Evolutionary conservation across 2,329 filamentous ascomycete species (phyloP), one percentile per base, ranked within the genome.

Genomic region (Fusarium albidum): DNA sequence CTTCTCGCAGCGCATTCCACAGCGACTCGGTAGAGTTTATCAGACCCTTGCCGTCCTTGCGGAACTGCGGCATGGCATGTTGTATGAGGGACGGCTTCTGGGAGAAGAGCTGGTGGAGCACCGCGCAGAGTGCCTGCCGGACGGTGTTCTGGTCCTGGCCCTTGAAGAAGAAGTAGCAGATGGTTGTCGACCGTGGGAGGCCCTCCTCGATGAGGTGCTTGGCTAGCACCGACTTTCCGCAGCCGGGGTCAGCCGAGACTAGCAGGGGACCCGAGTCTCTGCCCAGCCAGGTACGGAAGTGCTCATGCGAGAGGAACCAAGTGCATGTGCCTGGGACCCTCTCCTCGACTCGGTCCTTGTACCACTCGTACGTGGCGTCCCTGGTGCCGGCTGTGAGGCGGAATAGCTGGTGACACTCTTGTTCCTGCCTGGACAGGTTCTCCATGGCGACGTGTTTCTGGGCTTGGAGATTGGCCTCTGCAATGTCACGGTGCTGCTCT

Each of bases 91-190:
- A 29, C 1, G 65, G 68, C 8, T 68, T 68, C 3, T 68, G 52
- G 6, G 49, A 58, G 42, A 77, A 75, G 1, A 78, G 58, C 34
- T 78, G 71, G 40, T 77, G 74, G 9, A 78, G 65, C 5, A 78
- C 6, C 1, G 74, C 73, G 42, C 71, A 77, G 10, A 77, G 64
- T 0, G 71, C 74, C 52, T 73, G 68, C 1, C 52, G 26, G 14
- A 68, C 48, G 0, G 58, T 75, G 21, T 74, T 70, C 39, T 77
- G 73, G 34, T 71, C 65, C 49, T 70, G 49, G 25, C 73, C 70
- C 50, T 76, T 76, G 56, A 21, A 78, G 44, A 79, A 79, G 52
- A 77, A 78, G 63, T 78, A 79, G 58, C 74, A 77, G 5, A 74
- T 66, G 0, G 62, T 68, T 47, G 55, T 38, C 3, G 52, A 46